Conservation (phyloP, 139 green algal species). For the Tetradesmus obliquus region DNA sequence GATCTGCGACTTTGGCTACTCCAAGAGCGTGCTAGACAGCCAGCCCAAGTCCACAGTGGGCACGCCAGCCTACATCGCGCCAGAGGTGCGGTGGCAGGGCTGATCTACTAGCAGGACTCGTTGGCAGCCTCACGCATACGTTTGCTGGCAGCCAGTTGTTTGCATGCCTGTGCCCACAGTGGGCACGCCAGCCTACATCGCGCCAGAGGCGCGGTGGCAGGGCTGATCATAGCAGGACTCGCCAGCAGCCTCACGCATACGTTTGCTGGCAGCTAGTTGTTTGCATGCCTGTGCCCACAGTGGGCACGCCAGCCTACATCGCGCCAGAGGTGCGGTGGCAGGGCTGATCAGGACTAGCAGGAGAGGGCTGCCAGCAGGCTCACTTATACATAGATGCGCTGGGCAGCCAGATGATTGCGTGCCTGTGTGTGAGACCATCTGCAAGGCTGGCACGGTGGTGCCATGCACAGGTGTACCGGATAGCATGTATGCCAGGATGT, state of each 20-base stretch:
- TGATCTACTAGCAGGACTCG: no score
- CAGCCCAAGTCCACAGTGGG: slow-evolving; percentile 99
- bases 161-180: slow-evolving; percentile 81
- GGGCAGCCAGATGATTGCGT: no score
- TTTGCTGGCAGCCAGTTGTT: no score
- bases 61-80: slow-evolving; percentile 99
- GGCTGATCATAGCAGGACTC: no score
- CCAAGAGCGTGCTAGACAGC: slow-evolving; percentile 87
- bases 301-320: slow-evolving; percentile 99
- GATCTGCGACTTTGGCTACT: slow-evolving; percentile 99
- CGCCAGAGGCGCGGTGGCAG: slow-evolving; percentile 79
- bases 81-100: slow-evolving; percentile 63
- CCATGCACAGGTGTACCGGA: no score
- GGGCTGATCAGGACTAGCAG: neutral
- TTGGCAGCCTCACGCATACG: no score
- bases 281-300: slow-evolving; percentile 87
- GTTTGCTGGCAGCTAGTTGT: no score
- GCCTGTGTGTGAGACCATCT: neutral
- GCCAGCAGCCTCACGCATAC: no score
- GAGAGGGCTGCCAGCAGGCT: no score
- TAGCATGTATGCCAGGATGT: no score
- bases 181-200: slow-evolving; percentile 99
- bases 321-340: slow-evolving; percentile 78
- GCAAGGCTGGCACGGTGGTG: no score
- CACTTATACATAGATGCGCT: no score